A percentile compares a stretch with the other conserved stretches of the same genome.
Evolutionary conservation across 2,329 filamentous ascomycete genomes (phyloP).

Genomic region (Ascochyta fabae): DNA sequence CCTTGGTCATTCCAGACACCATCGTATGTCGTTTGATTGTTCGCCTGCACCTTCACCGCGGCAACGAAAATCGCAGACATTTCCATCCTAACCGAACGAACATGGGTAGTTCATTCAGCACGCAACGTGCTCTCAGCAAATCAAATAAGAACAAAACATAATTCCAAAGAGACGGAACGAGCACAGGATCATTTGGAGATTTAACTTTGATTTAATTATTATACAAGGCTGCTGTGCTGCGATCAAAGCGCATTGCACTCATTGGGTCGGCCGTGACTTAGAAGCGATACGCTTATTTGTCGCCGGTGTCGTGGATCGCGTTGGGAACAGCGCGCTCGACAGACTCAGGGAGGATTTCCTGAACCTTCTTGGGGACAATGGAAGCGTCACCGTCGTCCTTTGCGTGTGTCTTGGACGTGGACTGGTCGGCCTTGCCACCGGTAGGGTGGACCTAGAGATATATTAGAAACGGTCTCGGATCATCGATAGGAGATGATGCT

Average conservation of each 20-base stretch:
- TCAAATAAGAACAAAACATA: too few relatives aligned
- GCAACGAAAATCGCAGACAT: too few relatives aligned
- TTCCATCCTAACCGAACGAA: too few relatives aligned
- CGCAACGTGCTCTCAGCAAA: too few relatives aligned
- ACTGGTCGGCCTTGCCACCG: conserved; percentile 43
- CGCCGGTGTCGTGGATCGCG: conserved; percentile 51
- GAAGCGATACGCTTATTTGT: conserved; percentile 20
- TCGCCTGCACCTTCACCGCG: too few relatives aligned
- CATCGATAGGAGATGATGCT: background rate
- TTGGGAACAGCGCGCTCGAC: conserved; percentile 55
- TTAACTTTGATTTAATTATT: background rate
- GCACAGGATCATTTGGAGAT: background rate
- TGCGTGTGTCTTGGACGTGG: conserved; percentile 48
- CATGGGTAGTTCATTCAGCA: too few relatives aligned
- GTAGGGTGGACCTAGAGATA: conserved; percentile 47
- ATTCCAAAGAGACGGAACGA: too few relatives aligned
- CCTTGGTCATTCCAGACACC: too few relatives aligned
- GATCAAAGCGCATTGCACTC: conserved; percentile 8
- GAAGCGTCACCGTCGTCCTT: conserved; percentile 46
- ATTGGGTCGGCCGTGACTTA: background rate
- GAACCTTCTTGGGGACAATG: conserved; percentile 53
- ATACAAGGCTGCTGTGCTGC: conserved; percentile 1
- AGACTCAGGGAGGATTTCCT: conserved; percentile 54
- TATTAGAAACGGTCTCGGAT: background rate
- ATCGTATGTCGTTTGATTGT: too few relatives aligned